Base-by-base conservation (phyloP, 169 alveolate species). In the Cryptosporidium canis region DNA sequence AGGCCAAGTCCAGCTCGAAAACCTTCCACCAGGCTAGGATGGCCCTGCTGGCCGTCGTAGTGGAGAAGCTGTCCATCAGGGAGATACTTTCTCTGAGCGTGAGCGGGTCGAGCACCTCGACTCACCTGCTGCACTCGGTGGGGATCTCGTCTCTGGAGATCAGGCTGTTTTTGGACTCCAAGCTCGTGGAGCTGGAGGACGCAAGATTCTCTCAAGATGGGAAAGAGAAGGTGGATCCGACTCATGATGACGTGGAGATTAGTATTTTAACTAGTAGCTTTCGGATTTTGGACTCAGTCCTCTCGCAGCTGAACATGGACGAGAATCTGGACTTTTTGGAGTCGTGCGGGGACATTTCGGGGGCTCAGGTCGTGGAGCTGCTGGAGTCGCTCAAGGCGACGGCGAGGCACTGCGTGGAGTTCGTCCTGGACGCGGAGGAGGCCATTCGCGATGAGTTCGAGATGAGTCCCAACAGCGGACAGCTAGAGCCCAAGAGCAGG, bases 21-120 rank as follows among this genome's bases (percentile, higher is more conserved):
- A 47, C 68, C 8, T 55, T 70, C 35, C 84, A 70, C 21, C 67
- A 70, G 24, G 58, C 67, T 12, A 70, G 84, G 39, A 48, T 70
- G 66, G 24, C 66, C n/a, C 53, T 70, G 39, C 33, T 70, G 18
- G 44, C 39, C 5, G 29, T 70, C 16, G 3, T 70, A 7, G 24
- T 70, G 21, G 51, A 58, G 31, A 48, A 43, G 37, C 16, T 31
- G 33, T 43, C 47, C 16, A 48, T 70, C 7, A 51, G 31, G 18
- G 67, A 70, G 11, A 27, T 70, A n/a, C 45, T 70, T 70, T 66
- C 24, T 27, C 33, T 31, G 27, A 37, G 53, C 18, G 24, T 70
- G 33, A 18, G 39, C n/a, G 84, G 47, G 5, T 70, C 31, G 29
- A 35, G 44, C 39, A 27, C 45, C 24, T 41, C 64, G 2, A 41